phyloP scores from a whole-genome alignment of 331 rosid genomes.

The Dryas integrifolia region DNA sequence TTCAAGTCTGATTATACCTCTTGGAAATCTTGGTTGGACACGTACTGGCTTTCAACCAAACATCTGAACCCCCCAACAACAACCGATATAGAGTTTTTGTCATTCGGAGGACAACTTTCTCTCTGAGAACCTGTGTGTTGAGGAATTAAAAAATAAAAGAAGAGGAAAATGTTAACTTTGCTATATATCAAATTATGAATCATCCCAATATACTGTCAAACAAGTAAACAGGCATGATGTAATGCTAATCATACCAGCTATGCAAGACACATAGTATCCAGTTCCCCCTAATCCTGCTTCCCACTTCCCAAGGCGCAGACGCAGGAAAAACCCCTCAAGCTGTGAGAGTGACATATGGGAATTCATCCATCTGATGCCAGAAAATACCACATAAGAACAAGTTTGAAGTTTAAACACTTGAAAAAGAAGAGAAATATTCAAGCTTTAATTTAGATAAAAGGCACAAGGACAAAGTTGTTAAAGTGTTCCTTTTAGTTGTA shows the following conservation, averaged over 20 bases:
- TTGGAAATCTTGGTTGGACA: constrained; percentile 82
- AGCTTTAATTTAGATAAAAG: neutral
- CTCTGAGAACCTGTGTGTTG: constrained; percentile 44
- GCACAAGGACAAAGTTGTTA: neutral
- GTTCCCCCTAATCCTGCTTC: constrained; percentile 82
- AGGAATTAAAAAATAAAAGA: constrained; percentile 7
- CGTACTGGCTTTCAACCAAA: constrained; percentile 54
- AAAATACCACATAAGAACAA: constrained; percentile 6
- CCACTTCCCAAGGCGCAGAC: constrained; percentile 85
- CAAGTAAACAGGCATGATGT: constrained; percentile 3
- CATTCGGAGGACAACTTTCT: constrained; percentile 32
- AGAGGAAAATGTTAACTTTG: neutral
- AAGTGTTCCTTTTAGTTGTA: neutral
- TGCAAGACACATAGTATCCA: constrained; percentile 78
- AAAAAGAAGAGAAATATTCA: neutral
- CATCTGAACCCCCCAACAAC: constrained; percentile 60
- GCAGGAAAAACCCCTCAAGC: constrained; percentile 82
- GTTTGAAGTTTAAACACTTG: neutral
- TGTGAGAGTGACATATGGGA: constrained; percentile 44
- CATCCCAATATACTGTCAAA: neutral
- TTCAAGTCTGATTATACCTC: constrained; percentile 49
- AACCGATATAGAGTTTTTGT: constrained; percentile 48
- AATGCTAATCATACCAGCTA: constrained; percentile 56
- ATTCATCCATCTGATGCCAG: constrained; percentile 60
- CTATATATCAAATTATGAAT: too few relatives aligned